Evolutionary conservation across 1,284 basidiomycete species (phyloP).

Genomic region (Microbotryum silenes-acaulis): DNA sequence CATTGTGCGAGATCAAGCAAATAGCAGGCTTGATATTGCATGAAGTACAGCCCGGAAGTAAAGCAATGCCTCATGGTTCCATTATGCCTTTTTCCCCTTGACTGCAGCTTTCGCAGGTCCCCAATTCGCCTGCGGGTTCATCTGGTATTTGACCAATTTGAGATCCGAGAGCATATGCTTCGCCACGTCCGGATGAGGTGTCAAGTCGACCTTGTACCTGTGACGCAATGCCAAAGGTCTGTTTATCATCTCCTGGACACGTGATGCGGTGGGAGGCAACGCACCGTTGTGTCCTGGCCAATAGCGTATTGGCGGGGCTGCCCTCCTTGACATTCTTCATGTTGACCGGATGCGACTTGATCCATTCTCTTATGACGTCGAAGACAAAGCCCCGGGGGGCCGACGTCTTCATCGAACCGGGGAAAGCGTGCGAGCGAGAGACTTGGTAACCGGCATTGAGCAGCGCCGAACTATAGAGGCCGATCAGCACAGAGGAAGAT

Average conservation of each 20-base stretch:
- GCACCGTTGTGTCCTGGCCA: slow-evolving; percentile 29
- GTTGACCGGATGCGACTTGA: slow-evolving; percentile 71
- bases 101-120: slow-evolving; percentile 54
- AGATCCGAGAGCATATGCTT: slow-evolving; percentile 52
- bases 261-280: slow-evolving; percentile 1
- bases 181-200: slow-evolving; percentile 57
- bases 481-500: not conserved
- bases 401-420: slow-evolving; percentile 86
- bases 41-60: too few species aligned
- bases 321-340: slow-evolving; percentile 50
- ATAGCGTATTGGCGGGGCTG: slow-evolving; percentile 28
- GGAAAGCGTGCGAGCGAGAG: slow-evolving; percentile 78
- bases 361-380: slow-evolving; percentile 76
- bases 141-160: slow-evolving; percentile 81
- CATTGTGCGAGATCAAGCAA: too few species aligned
- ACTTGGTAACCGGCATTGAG: slow-evolving; percentile 75
- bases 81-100: not conserved
- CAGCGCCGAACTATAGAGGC: slow-evolving; percentile 61
- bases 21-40: too few species aligned
- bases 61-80: too few species aligned
- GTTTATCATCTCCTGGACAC: not conserved
- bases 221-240: not conserved
- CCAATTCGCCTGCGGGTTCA: slow-evolving; percentile 86
- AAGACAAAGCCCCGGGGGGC: slow-evolving; percentile 65
- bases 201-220: slow-evolving; percentile 65